Conservation (phyloP, 1,284 basidiomycete species). For the Ganoderma lucidum region DNA sequence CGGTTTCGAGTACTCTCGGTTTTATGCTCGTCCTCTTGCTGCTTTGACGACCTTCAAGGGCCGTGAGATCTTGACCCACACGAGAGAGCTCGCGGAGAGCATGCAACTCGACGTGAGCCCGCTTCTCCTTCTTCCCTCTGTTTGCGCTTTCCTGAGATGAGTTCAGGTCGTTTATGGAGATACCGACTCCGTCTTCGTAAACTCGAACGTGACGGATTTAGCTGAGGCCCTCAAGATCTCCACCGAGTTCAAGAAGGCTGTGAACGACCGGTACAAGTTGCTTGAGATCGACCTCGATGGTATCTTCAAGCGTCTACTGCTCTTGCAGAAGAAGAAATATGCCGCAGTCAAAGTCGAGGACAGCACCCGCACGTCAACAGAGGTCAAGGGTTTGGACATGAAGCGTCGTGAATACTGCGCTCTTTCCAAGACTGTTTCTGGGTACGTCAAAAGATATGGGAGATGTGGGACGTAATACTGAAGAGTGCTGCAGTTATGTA, state of each 20-base stretch:
- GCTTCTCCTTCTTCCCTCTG: conserved; percentile 6
- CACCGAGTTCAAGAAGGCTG: conserved; percentile 91
- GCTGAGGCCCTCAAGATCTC: conserved; percentile 93
- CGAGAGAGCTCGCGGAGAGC: conserved; percentile 91
- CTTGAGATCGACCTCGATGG: conserved; percentile 98
- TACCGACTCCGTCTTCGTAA: conserved; percentile 99
- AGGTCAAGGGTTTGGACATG: conserved; percentile 99
- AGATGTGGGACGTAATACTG: background rate
- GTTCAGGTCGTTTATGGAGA: conserved; percentile 96
- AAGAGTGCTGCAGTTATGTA: conserved; percentile 68
- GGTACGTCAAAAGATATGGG: conserved; percentile 58
- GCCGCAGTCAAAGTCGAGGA: conserved; percentile 96
- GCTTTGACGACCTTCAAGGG: conserved; percentile 98
- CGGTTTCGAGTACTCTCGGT: conserved; percentile 96
- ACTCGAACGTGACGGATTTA: conserved; percentile 92
- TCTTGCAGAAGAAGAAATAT: conserved; percentile 99
- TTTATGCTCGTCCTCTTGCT: conserved; percentile 96
- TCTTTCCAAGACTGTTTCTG: conserved; percentile 92
- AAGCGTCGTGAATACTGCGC: conserved; percentile 96
- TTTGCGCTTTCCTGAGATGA: conserved; percentile 3
- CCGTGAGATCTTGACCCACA: conserved; percentile 95
- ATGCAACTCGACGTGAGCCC: conserved; percentile 84
- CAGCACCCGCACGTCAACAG: conserved; percentile 76
- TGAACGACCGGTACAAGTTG: conserved; percentile 95
- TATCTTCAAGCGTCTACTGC: conserved; percentile 91